Evolutionary conservation across 176 grass and related monocot genomes (phyloP).

Genomic region (Saccharum officinarum): DNA sequence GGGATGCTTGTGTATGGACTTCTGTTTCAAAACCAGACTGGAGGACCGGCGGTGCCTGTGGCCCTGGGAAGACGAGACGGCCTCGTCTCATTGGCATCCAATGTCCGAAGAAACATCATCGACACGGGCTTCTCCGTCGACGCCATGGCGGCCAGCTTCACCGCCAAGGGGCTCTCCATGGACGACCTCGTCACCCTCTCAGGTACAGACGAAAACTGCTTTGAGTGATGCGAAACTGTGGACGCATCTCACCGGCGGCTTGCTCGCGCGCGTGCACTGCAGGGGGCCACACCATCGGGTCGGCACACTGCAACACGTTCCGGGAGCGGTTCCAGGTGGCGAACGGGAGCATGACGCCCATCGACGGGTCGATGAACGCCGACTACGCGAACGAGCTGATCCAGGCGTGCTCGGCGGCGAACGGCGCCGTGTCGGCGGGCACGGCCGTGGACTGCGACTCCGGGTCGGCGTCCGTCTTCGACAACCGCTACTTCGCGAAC

Average conservation of each 20-base stretch:
- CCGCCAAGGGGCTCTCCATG: conserved; percentile 70
- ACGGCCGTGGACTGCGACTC: conserved; percentile 64
- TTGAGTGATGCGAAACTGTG: background rate
- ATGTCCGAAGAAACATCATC: conserved; percentile 85
- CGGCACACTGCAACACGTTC: conserved; percentile 89
- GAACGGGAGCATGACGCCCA: conserved; percentile 64
- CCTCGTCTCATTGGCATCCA: conserved; percentile 68
- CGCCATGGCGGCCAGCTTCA: conserved; percentile 70
- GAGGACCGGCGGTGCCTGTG: conserved; percentile 74
- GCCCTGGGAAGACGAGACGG: conserved; percentile 64
- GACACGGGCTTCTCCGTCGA: conserved; percentile 83
- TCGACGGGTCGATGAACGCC: conserved; percentile 66
- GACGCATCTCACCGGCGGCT: background rate
- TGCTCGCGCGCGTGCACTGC: background rate
- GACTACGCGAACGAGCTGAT: conserved; percentile 70
- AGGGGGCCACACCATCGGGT: conserved; percentile 92
- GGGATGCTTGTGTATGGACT: background rate
- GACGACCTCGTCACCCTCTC: conserved; percentile 88
- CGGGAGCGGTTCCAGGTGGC: conserved; percentile 73
- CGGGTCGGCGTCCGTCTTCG: conserved; percentile 63
- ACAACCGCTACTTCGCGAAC: conserved; percentile 88
- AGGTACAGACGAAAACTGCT: conserved; percentile 35
- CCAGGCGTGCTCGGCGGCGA: conserved; percentile 47
- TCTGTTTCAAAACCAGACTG: conserved; percentile 50
- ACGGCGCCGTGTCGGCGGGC: conserved; percentile 23